Evolutionary conservation across 2,329 filamentous ascomycete species (phyloP), one percentile per base, ranked within the genome.

Genomic region (Paraphaeosphaeria minitans): DNA sequence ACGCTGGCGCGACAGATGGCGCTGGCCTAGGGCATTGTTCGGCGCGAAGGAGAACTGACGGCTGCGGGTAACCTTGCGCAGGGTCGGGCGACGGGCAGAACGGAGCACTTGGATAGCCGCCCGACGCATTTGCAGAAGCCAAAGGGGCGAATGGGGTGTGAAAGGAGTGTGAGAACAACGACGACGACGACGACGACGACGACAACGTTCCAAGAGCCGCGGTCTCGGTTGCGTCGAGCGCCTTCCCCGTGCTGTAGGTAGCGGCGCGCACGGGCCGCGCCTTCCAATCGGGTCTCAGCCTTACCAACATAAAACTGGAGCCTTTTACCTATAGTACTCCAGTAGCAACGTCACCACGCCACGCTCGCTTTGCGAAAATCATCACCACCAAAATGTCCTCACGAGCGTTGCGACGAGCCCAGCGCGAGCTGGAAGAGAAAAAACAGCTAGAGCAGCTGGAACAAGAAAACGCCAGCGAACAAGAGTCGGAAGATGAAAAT

Each of bases 81-180:
- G 84, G 70, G 83, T 83, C 71, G 83, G 84, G 75, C 88, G 85
- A 78, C 86, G 85, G 71, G 86, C 86, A 73, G 87, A 87, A 81
- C 89, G 86, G 76, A 90, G 81, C 72, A 85, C 86, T 82, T 86
- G 85, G 64, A 87, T 79, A 67, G 86, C 85, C 78, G 85, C 89
- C 80, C 88, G 89, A 86, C 89, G 89, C 90, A 93, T 93, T 81
- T 81, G 81, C 62, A 64, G 56, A 37, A 59, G 52, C 58, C 51
- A 19, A 31, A 33, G 29, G 49, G 37, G 39, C 37, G 39, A 37
- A 37, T 37, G 31, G 47, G 9, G 31, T 37, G 41, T 12, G n/a
- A 24, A n/a, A 50, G 31, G 29, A 50, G 47, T 19, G 31, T 50
- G 22, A 12, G 7, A n/a, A 16, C 6, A 31, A 37, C 27, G 9